Evolutionary conservation across 2,329 filamentous ascomycete species (phyloP).

Genomic region (Aspergillus floridensis): DNA sequence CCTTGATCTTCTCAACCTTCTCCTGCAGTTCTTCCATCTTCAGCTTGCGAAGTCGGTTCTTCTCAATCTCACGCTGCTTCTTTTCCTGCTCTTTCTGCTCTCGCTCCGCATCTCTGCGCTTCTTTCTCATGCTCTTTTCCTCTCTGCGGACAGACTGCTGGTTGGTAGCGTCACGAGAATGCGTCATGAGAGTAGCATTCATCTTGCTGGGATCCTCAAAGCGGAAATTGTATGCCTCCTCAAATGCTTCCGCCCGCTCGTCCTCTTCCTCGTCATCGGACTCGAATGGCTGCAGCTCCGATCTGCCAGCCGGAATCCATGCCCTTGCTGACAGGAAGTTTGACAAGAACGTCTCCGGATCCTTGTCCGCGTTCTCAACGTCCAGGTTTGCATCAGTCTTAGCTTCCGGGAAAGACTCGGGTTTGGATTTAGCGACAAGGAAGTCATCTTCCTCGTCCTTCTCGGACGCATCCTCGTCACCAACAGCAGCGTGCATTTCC

Average conservation of each 20-base stretch:
- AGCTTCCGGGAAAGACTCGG: constrained; percentile 26
- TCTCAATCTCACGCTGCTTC: constrained; percentile 71
- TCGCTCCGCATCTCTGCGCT: constrained; percentile 73
- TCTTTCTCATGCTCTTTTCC: constrained; percentile 72
- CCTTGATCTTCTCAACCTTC: constrained; percentile 83
- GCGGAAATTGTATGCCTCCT: constrained; percentile 90
- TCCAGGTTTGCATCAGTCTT: constrained; percentile 60
- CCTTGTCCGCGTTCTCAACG: constrained; percentile 73
- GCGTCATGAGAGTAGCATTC: constrained; percentile 83
- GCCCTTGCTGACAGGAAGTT: constrained; percentile 92
- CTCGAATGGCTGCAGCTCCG: constrained; percentile 77
- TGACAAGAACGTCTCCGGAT: constrained; percentile 89
- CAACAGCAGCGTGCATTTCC: constrained; percentile 69
- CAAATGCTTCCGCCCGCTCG: constrained; percentile 76
- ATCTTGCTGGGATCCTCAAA: constrained; percentile 89
- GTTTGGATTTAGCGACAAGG: constrained; percentile 67
- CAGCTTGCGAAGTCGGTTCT: constrained; percentile 77
- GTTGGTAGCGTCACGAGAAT: constrained; percentile 80
- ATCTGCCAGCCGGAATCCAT: constrained; percentile 70
- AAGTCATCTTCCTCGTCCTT: constrained; percentile 67
- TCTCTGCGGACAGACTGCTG: constrained; percentile 83
- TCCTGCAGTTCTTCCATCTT: constrained; percentile 88
- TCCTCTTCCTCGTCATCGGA: constrained; percentile 83
- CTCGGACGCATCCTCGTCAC: constrained; percentile 47
- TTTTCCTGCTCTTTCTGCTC: constrained; percentile 77